Conservation (phyloP, 768 basidiomycete genomes). For the Pisolithus tinctorius region DNA sequence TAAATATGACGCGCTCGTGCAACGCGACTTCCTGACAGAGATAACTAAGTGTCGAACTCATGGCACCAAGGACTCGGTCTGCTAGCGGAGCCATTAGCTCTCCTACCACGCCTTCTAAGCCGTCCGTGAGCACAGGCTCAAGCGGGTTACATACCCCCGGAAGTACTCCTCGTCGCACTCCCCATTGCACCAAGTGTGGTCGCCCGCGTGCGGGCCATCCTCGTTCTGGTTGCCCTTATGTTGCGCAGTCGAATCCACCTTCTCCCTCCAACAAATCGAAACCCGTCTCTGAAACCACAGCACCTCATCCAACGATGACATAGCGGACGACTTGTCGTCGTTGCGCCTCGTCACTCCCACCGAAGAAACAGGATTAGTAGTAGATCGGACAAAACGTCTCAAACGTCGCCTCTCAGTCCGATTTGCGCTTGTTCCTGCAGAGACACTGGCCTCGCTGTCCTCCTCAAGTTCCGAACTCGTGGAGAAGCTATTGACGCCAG, state of each 20-base stretch:
- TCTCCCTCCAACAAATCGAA: slow-evolving; percentile 10
- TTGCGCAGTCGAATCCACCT: slow-evolving; percentile 21
- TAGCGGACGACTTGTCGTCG: slow-evolving; percentile 40
- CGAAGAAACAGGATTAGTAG: slow-evolving; percentile 8
- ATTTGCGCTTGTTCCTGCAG: slow-evolving; percentile 26
- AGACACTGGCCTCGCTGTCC: slow-evolving; percentile 47
- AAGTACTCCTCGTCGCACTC: slow-evolving; percentile 43
- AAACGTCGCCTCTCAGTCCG: slow-evolving; percentile 24
- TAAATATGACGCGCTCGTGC: no score
- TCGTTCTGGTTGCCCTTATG: slow-evolving; percentile 52
- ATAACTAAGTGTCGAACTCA: background rate
- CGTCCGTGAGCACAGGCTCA: slow-evolving; percentile 8
- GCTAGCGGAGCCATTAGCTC: slow-evolving; percentile 7
- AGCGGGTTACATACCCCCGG: slow-evolving; percentile 18
- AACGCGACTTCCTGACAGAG: no score
- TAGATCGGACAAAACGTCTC: slow-evolving; percentile 2
- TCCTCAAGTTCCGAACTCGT: slow-evolving; percentile 41
- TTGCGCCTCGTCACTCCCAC: slow-evolving; percentile 33
- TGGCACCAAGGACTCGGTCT: slow-evolving; percentile 25
- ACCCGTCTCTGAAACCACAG: background rate
- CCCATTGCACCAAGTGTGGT: slow-evolving; percentile 49
- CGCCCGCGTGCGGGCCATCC: slow-evolving; percentile 54
- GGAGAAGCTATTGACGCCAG: slow-evolving; percentile 39
- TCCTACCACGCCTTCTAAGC: slow-evolving; percentile 23
- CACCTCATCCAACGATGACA: slow-evolving; percentile 15